Evolutionary conservation across 2,329 filamentous ascomycete species (phyloP).

Genomic region (Eutypa lata): DNA sequence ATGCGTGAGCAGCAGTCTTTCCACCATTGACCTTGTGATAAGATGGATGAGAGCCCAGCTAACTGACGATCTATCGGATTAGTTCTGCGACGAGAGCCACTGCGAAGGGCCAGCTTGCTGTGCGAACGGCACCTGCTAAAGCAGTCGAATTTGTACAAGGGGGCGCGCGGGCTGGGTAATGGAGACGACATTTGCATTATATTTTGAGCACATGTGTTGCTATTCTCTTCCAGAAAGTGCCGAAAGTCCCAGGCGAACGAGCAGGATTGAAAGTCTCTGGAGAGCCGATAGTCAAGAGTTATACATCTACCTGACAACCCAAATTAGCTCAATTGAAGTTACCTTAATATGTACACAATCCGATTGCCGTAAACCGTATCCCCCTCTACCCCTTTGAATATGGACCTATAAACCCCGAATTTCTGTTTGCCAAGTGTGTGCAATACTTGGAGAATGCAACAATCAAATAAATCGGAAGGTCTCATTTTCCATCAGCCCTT

Average conservation of each 20-base stretch:
- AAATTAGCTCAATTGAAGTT: background rate
- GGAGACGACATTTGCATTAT: too few species aligned
- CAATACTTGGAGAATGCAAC: background rate
- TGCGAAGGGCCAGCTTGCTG: conserved; percentile 3
- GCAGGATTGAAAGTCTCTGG: background rate
- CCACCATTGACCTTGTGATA: too few species aligned
- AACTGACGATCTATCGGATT: background rate
- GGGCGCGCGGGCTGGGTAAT: too few species aligned
- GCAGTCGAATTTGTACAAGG: too few species aligned
- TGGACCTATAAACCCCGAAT: background rate
- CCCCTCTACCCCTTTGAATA: background rate
- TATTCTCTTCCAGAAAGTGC: too few species aligned
- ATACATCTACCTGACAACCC: background rate
- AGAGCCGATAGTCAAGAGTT: background rate
- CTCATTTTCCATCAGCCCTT: background rate
- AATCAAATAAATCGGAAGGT: background rate
- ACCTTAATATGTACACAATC: background rate
- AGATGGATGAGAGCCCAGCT: background rate
- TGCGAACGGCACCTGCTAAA: conserved; percentile 3
- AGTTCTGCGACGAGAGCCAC: conserved; percentile 2
- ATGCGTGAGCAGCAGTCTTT: background rate
- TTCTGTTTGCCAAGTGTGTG: background rate
- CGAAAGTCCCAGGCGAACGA: too few species aligned
- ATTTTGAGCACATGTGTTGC: too few species aligned
- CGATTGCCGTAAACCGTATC: background rate